These are phyloP conservation scores for Cercospora citrullina DNA, from an alignment of 2,329 filamentous ascomycete species.

Conservation along the genomic window DNA sequence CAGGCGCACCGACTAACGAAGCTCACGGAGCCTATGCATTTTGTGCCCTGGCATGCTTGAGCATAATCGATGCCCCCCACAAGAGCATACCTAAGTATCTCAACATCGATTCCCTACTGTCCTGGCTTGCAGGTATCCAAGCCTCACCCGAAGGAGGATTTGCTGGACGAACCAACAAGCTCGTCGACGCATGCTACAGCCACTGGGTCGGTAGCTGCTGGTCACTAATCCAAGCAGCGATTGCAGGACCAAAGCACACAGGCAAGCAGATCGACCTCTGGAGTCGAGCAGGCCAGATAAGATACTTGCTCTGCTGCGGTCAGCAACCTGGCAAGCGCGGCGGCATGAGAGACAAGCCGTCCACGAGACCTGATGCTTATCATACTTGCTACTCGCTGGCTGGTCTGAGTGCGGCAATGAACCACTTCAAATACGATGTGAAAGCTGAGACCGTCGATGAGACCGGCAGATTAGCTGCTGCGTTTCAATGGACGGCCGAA, in stretches of 20 bases:
- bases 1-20: conserved; percentile 79
- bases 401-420: conserved; percentile 79
- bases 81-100: conserved; percentile 74
- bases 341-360: conserved; percentile 89
- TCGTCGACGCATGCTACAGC: conserved; percentile 97
- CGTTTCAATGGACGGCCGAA: conserved; percentile 49
- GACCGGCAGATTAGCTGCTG: conserved; percentile 39
- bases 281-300: conserved; percentile 78
- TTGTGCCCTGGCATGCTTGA: conserved; percentile 85
- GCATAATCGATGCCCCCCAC: conserved; percentile 78
- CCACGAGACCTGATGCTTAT: conserved; percentile 85
- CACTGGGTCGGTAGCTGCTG: conserved; percentile 97
- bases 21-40: conserved; percentile 97
- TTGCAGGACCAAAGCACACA: conserved; percentile 54
- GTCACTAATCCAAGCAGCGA: conserved; percentile 80
- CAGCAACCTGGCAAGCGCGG: conserved; percentile 69
- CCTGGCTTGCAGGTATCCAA: conserved; percentile 88
- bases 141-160: conserved; percentile 90
- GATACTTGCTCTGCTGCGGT: conserved; percentile 88
- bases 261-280: conserved; percentile 55
- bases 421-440: conserved; percentile 55
- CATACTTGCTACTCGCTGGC: conserved; percentile 91
- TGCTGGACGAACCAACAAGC: conserved; percentile 91
- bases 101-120: conserved; percentile 72
- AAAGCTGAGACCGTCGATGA: conserved; percentile 20